Base-by-base conservation (phyloP, 768 basidiomycete genomes). In the Pleurotus sapidus region DNA sequence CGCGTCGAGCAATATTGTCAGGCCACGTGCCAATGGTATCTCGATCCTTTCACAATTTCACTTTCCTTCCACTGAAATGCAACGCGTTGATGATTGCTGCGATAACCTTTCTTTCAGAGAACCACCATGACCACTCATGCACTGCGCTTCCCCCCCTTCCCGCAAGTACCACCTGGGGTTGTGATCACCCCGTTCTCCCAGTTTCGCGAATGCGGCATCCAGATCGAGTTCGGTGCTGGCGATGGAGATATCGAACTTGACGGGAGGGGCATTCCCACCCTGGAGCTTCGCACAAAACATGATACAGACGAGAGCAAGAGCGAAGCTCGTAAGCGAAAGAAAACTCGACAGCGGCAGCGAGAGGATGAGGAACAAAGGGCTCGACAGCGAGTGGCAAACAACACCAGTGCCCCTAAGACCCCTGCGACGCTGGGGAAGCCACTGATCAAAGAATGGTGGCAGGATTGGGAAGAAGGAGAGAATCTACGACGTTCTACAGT, bases 391-490 rank as follows among this genome's bases (percentile, higher is more conserved):
- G 18, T 1, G 5, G 14, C 34, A 11, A 39, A 40, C n/a, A 46
- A 47, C 20, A 14, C 14, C 17, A 15, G 37, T 30, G 47, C 17
- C 23, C 38, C 49, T 7, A 25, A 27, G 20, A 38, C 24, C 18
- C 17, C 56, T 45, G 17, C 25, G 42, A 5, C 34, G 45, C 3
- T 48, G 14, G 27, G 39, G 48, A 54, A 58, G 43, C 24, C 47
- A 1, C 59, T 46, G 15, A 64, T 65, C 27, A 73, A 66, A 59
- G 72, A 74, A 42, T 92, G 89, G 89, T 88, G 79, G 73, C 83
- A 89, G 58, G 72, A 82, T n/a, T 92, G 90, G 90, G 80, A 80
- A 49, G 82, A 86, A 42, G 74, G 72, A 3, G 88, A 91, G 66
- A 68, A 75, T 48, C 68, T 77, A 30, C 73, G 83, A 39, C 70